Base-by-base conservation (phyloP, 129 eudicot genomes). In the Apium graveolens region DNA sequence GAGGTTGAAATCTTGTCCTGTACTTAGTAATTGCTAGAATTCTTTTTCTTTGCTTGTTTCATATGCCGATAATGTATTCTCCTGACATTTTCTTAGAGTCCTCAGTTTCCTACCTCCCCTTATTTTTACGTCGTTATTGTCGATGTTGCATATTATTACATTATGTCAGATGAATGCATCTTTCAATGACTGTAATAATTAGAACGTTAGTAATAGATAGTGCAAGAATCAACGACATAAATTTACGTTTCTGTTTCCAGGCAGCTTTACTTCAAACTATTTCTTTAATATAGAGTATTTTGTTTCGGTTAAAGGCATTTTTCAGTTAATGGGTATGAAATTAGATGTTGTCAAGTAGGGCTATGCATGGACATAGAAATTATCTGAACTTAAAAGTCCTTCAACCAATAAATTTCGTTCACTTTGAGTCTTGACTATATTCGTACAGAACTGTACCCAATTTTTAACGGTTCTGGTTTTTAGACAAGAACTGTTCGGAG, bases 1-100 rank as follows among this genome's bases (percentile, higher is more conserved):
- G 95, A 92, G 99, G 97, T 89, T 31, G 3, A 29, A 83, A 49
- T 78, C 76, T 29, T 49, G 60, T 27, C 60, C 48, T 18, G 21
- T 26, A 41, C 17, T 11, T 20, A 20, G 16, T n/a, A 1, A 57
- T n/a, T 60, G 29, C 0, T 37, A 21, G 13, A 70, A 0, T 70
- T 70, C 5, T 16, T 20, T 12, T 38, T 70, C 43, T 38, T 8
- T 16, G 4, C 42, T 68, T 68, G 1, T 26, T 60, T 60, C 12
- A 7, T 55, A 26, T 34, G 11, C 68, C 26, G 68, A 60, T 60
- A 26, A 60, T n/a, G 26, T 60, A 1, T n/a, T 26, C 32, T 60
- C 32, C 0, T n/a, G 68, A 60, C 34, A n/a, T n/a, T 60, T n/a
- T 1, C 26, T 21, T 57, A 26, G 68, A 60, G 68, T 26, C 68